phyloP scores from a whole-genome alignment of 495 filamentous ascomycete genomes.

The Podospora fimiseda region DNA sequence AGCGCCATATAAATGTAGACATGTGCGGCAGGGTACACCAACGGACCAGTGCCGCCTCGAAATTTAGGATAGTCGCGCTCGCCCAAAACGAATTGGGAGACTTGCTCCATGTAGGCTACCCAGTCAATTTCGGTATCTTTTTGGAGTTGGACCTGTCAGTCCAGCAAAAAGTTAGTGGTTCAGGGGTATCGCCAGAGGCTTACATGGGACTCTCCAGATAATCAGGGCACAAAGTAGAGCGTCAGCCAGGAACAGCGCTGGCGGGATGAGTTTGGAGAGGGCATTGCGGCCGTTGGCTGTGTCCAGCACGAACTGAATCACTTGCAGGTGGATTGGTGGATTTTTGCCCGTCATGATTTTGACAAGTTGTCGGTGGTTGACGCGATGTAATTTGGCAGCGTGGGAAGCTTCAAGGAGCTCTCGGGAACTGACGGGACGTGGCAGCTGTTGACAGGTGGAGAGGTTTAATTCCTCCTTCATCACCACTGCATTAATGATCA shows the following conservation, averaged over 20 bases:
- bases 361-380: slow-evolving; percentile 8
- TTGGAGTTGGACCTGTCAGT: not conserved
- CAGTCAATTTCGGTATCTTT: slow-evolving; percentile 98
- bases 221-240: slow-evolving; percentile 65
- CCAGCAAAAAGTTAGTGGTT: slow-evolving; percentile 7
- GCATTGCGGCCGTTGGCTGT: slow-evolving; percentile 36
- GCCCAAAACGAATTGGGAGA: slow-evolving; percentile 68
- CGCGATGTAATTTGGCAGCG: slow-evolving; percentile 9
- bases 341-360: slow-evolving; percentile 10
- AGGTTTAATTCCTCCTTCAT: too few relatives aligned
- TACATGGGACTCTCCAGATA: slow-evolving; percentile 84
- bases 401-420: slow-evolving; percentile 1
- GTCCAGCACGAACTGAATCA: slow-evolving; percentile 24
- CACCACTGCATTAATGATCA: too few relatives aligned
- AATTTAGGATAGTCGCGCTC: slow-evolving; percentile 85
- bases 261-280: slow-evolving; percentile 40
- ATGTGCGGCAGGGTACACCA: slow-evolving; percentile 91
- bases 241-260: slow-evolving; percentile 66
- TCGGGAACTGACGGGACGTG: not conserved
- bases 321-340: slow-evolving; percentile 10
- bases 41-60: slow-evolving; percentile 80
- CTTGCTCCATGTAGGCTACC: slow-evolving; percentile 92
- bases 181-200: slow-evolving; percentile 22
- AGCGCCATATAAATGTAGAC: slow-evolving; percentile 83
- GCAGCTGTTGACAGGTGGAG: not conserved